Percentiles rank a stretch among this genome's conserved stretches.
These are phyloP conservation scores for Datisca glomerata DNA, from an alignment of 306 rosid species.

Conservation along the genomic window DNA sequence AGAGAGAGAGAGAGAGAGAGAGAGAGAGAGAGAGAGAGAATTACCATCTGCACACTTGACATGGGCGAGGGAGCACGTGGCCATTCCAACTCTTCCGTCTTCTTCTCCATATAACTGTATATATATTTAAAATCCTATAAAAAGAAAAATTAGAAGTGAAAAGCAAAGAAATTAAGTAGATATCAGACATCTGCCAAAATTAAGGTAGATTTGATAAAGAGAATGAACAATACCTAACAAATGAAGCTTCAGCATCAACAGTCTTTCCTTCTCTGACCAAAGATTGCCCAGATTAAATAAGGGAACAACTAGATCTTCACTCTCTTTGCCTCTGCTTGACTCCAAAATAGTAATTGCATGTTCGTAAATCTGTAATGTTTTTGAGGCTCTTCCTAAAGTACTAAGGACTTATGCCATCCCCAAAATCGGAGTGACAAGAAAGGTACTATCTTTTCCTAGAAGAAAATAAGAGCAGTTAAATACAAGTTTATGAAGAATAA, in stretches of 20 bases:
- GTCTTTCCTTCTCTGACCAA: conserved; percentile 66
- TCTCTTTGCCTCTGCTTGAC: conserved; percentile 54
- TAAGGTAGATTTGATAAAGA: conserved; percentile 3
- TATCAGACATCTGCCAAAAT: neutral
- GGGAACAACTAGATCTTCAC: conserved; percentile 68
- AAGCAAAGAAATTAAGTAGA: neutral
- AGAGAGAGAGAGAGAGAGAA: conserved; percentile 8
- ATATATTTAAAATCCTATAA: conserved; percentile 51
- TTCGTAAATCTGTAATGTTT: conserved; percentile 52
- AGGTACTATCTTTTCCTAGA: conserved; percentile 44
- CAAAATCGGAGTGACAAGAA: conserved; percentile 62
- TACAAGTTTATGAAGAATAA: neutral
- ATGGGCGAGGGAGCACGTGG: conserved; percentile 71
- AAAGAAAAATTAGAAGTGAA: conserved; percentile 11
- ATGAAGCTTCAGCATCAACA: conserved; percentile 62
- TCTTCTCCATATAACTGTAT: conserved; percentile 56
- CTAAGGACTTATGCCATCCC: conserved; percentile 67
- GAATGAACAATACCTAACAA: conserved; percentile 39
- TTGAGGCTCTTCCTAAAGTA: conserved; percentile 46
- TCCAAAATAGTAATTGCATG: conserved; percentile 46
- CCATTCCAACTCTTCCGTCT: conserved; percentile 86
- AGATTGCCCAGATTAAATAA: conserved; percentile 67
- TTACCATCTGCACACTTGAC: conserved; percentile 81
- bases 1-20: conserved; percentile 10
- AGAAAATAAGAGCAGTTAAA: no score